Conservation (phyloP, 176 grass and related monocot genomes). For the Juncus inflexus region DNA sequence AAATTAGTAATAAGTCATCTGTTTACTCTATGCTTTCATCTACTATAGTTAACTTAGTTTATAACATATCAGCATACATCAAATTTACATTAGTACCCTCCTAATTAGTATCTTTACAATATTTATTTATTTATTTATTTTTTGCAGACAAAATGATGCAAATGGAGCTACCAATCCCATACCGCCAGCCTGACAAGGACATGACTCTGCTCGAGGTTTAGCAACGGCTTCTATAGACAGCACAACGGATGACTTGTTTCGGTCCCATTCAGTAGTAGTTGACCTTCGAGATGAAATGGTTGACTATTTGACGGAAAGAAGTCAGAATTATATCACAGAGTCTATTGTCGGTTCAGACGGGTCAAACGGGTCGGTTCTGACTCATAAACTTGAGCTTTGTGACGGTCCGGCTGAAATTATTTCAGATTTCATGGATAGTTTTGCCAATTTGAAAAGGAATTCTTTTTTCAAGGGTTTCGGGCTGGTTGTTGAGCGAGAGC, state of each 20-base stretch:
- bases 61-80: too few species aligned
- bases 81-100: too few species aligned
- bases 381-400: slow-evolving; percentile 31
- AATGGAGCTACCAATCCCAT: slow-evolving; percentile 64
- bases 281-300: slow-evolving; percentile 73
- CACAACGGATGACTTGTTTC: slow-evolving; percentile 62
- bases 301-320: slow-evolving; percentile 56
- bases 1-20: too few species aligned
- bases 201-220: slow-evolving; percentile 46
- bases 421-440: slow-evolving; percentile 71
- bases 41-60: too few species aligned
- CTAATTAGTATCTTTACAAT: too few species aligned
- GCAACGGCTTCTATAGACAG: slow-evolving; percentile 57
- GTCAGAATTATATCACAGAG: slow-evolving; percentile 66
- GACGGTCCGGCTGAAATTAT: slow-evolving; percentile 67
- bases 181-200: slow-evolving; percentile 38
- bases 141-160: neutral
- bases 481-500: slow-evolving; percentile 68
- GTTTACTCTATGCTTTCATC: too few species aligned
- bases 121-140: too few species aligned
- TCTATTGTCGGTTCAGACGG: slow-evolving; percentile 37
- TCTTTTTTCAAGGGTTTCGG: slow-evolving; percentile 78
- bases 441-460: slow-evolving; percentile 65
- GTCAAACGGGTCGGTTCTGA: slow-evolving; percentile 25
- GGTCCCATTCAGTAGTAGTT: slow-evolving; percentile 52